These are phyloP conservation scores for Fraxinus quadrangulata DNA, from an alignment of 257 asterid species.

Conservation along the genomic window DNA sequence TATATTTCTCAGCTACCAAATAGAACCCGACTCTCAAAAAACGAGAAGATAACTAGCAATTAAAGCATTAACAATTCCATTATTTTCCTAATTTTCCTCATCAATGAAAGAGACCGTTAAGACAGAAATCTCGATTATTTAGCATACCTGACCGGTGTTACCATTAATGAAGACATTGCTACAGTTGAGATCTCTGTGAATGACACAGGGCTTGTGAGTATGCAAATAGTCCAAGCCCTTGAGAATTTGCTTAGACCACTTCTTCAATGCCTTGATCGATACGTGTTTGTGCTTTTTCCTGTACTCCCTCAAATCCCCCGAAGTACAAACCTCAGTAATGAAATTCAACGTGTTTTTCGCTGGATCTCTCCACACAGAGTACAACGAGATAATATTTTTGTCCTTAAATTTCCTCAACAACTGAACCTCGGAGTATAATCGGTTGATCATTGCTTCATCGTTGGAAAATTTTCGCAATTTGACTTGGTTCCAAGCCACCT, in stretches of 20 bases:
- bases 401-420: conserved; percentile 49
- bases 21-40: too few relatives aligned
- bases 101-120: not conserved
- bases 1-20: not conserved
- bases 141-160: conserved; percentile 70
- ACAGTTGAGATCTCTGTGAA: conserved; percentile 81
- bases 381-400: conserved; percentile 56
- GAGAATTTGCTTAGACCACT: conserved; percentile 79
- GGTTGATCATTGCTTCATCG: conserved; percentile 55
- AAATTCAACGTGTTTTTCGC: conserved; percentile 64
- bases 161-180: conserved; percentile 89
- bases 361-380: conserved; percentile 69
- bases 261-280: conserved; percentile 71
- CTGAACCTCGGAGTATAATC: conserved; percentile 63
- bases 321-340: conserved; percentile 81
- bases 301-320: conserved; percentile 80
- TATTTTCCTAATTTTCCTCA: not conserved
- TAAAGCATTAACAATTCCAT: too few relatives aligned
- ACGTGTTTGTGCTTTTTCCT: conserved; percentile 77
- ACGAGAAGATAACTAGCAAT: too few relatives aligned
- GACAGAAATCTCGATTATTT: not conserved
- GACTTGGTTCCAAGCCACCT: conserved; percentile 93
- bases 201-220: conserved; percentile 69
- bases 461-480: conserved; percentile 52
- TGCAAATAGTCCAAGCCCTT: conserved; percentile 78